phyloP scores from a whole-genome alignment of 192 early-diverging fungal species.

The Gigaspora rosea region DNA sequence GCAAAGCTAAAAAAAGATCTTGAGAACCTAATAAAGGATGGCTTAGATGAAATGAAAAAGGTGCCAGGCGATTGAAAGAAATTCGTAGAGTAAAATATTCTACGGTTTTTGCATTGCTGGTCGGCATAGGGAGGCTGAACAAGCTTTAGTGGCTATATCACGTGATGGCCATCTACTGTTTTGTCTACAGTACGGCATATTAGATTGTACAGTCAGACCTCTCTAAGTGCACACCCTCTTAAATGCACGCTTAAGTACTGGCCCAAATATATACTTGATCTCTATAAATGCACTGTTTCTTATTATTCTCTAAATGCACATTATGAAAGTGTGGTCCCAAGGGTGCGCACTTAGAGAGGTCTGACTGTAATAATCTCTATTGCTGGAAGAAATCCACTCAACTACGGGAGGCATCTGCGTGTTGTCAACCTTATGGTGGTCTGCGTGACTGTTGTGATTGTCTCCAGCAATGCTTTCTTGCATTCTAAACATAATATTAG shows the following conservation, averaged over 20 bases:
- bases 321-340: no score
- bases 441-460: not conserved
- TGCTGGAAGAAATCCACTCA: slow-evolving; percentile 25
- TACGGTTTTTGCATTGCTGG: slow-evolving; percentile 16
- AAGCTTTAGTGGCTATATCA: slow-evolving; percentile 26
- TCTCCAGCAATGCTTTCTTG: slow-evolving; percentile 7
- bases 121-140: slow-evolving; percentile 10
- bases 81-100: slow-evolving; percentile 25
- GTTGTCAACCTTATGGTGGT: slow-evolving; percentile 34
- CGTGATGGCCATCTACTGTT: slow-evolving; percentile 14
- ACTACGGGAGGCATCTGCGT: slow-evolving; percentile 28
- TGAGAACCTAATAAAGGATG: slow-evolving; percentile 19
- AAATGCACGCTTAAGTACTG: no score
- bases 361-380: slow-evolving; percentile 1
- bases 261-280: no score
- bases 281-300: no score
- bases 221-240: no score
- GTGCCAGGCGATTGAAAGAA: slow-evolving; percentile 9
- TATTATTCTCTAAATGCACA: no score
- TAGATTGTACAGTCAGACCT: no score
- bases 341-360: no score
- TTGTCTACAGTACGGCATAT: slow-evolving; percentile 21
- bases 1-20: slow-evolving; percentile 30
- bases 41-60: slow-evolving; percentile 29
- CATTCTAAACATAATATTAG: not conserved